Evolutionary conservation across 1,284 basidiomycete species (phyloP).

Genomic region (Ganoderma sinense): DNA sequence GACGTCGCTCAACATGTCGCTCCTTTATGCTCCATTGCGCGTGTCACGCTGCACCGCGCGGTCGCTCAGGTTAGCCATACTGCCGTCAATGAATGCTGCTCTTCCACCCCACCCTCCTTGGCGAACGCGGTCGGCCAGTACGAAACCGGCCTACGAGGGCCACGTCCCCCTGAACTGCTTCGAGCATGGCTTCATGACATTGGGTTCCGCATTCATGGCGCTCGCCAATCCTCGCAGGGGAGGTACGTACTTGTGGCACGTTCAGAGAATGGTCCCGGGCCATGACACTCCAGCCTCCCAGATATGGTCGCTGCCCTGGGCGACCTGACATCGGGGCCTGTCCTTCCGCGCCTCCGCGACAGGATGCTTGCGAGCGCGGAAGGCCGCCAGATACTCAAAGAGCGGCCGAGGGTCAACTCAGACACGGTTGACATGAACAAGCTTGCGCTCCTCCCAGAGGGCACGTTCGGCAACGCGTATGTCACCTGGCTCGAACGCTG

Average conservation of each 20-base stretch:
- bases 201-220: constrained; percentile 87
- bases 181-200: constrained; percentile 86
- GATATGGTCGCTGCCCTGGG: constrained; percentile 95
- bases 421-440: constrained; percentile 79
- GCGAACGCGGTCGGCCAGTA: constrained; percentile 32
- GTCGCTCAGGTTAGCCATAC: constrained; percentile 3
- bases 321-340: constrained; percentile 88
- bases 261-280: constrained; percentile 5
- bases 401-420: constrained; percentile 86
- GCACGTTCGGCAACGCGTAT: constrained; percentile 90
- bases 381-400: constrained; percentile 84
- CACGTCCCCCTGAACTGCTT: constrained; percentile 85
- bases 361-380: constrained; percentile 83
- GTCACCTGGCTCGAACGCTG: constrained; percentile 91
- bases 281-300: constrained; percentile 41
- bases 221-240: constrained; percentile 86
- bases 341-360: constrained; percentile 83
- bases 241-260: constrained; percentile 59
- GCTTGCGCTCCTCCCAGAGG: constrained; percentile 73
- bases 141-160: constrained; percentile 64
- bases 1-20: constrained; percentile 20
- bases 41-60: constrained; percentile 16
- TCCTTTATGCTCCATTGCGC: constrained; percentile 19
- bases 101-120: constrained; percentile 12
- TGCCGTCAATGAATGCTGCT: constrained; percentile 13